phyloP scores from a whole-genome alignment of 2,329 filamentous ascomycete species.

The Sclerotinia nivalis region DNA sequence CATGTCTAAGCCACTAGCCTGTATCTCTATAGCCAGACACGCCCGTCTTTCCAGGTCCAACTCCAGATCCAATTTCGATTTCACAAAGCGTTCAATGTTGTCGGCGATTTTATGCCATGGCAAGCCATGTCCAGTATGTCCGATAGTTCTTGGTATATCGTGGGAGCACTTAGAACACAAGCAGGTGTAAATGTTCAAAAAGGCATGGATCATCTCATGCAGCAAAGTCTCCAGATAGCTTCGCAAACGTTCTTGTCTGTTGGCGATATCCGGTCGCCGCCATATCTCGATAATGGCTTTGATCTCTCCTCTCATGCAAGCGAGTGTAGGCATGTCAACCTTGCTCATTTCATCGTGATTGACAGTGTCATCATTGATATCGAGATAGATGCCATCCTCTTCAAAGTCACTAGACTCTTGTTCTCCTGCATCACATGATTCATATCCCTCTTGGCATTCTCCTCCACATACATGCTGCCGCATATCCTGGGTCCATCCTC shows the following conservation, averaged over 20 bases:
- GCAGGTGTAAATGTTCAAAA: background rate
- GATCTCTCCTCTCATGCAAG: background rate
- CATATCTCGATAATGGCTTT: background rate
- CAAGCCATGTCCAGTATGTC: background rate
- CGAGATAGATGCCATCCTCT: too few species aligned
- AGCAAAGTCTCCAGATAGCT: background rate
- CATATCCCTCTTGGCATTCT: too few species aligned
- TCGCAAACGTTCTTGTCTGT: background rate
- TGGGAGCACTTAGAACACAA: too few species aligned
- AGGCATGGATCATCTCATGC: constrained; percentile 10
- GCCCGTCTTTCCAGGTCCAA: background rate
- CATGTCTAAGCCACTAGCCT: background rate
- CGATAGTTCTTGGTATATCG: background rate
- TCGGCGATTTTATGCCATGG: background rate
- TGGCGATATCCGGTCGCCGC: background rate
- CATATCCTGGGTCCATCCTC: too few species aligned
- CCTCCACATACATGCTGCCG: too few species aligned
- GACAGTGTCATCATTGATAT: too few species aligned
- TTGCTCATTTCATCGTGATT: too few species aligned
- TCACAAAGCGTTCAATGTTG: background rate
- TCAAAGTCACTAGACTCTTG: too few species aligned
- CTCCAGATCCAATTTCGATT: background rate
- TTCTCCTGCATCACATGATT: too few species aligned
- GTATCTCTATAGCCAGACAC: background rate
- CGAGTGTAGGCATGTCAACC: too few species aligned